Base-by-base conservation (phyloP, 2,329 filamentous ascomycete genomes). In the Alternaria atra region DNA sequence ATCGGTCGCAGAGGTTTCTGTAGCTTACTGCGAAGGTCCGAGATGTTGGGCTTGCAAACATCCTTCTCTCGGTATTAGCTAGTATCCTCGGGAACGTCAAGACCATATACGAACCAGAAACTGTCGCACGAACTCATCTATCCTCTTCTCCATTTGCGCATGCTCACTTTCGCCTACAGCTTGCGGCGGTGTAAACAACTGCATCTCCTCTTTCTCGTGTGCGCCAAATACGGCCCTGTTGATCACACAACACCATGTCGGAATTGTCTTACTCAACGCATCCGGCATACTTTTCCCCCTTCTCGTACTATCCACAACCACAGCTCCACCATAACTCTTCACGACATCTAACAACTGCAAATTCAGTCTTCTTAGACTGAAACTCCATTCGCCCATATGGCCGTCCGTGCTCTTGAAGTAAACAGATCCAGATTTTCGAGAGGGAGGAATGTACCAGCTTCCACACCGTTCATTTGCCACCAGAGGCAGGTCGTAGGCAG, bases 341-440 rank as follows among this genome's bases (percentile, higher is more conserved):
- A 94, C 84, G 40, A 94, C 72, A 34, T 89, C 84, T 51, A 97
- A 77, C 15, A 98, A 76, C 66, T 97, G 91, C 70, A 97, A 75
- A 75, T 99, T 99, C 72, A 98, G 80, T 66, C 95, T 85, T 64
- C 95, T 83, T 23, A 90, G 86, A 79, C 92, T 97, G 75, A 98
- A 97, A 63, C 89, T 87, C 95, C 95, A 99, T 73, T 96, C 89
- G 8, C 92, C 90, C 53, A 89, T 89, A 77, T 99, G 95, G 1
- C 95, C 95, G 80, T 99, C 95, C 2, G 95, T 99, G 80, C 92
- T 97, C 84, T 99, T 99, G 81, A 98, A 99, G 80, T 98, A 99
- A 32, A 91, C 92, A 66, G 91, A 93, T 32, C 87, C 91, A 1
- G 76, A 80, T 79, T 94, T 95, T 27, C 73, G 73, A 7, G 78